Percentiles rank a stretch among this genome's conserved stretches.
phyloP scores from a whole-genome alignment of 2,329 filamentous ascomycete genomes.

The Albophoma yamanashiensis region DNA sequence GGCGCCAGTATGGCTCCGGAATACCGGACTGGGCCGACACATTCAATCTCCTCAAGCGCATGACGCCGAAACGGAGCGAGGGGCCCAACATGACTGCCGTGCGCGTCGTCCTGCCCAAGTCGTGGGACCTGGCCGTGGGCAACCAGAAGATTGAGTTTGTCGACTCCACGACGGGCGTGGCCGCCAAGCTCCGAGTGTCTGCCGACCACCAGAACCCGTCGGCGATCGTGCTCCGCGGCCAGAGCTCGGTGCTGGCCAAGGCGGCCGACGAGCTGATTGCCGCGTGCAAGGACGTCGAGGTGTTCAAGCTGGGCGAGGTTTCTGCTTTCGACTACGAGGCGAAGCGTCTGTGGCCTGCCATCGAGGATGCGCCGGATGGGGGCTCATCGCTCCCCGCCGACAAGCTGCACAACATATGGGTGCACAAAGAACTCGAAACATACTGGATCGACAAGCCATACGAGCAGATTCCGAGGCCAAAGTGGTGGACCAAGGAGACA shows the following conservation, averaged over 20 bases:
- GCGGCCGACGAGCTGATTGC: conserved; percentile 22
- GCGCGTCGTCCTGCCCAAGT: conserved; percentile 22
- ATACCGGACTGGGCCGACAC: conserved; percentile 28
- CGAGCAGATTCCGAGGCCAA: conserved; percentile 27
- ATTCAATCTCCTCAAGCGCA: conserved; percentile 24
- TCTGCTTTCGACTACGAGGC: conserved; percentile 21
- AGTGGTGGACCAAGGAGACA: conserved; percentile 27
- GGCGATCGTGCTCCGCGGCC: conserved; percentile 21
- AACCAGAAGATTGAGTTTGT: conserved; percentile 22
- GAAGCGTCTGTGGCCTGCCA: conserved; percentile 24
- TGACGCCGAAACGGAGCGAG: conserved; percentile 22
- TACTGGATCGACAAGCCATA: conserved; percentile 22
- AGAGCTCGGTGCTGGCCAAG: conserved; percentile 17
- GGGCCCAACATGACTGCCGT: conserved; percentile 23
- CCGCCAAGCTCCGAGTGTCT: conserved; percentile 20
- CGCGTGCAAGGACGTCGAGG: conserved; percentile 17
- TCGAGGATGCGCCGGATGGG: conserved; percentile 15
- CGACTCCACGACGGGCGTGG: conserved; percentile 21
- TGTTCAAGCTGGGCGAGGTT: conserved; percentile 26
- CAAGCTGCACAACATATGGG: conserved; percentile 18
- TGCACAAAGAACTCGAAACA: conserved; percentile 20
- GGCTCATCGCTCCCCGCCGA: conserved; percentile 11
- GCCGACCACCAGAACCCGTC: conserved; percentile 19
- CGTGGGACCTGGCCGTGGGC: conserved; percentile 21
- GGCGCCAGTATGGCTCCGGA: conserved; percentile 14